Evolutionary conservation across 176 grass and related monocot species (phyloP).

Genomic region (Oryza coarctata): DNA sequence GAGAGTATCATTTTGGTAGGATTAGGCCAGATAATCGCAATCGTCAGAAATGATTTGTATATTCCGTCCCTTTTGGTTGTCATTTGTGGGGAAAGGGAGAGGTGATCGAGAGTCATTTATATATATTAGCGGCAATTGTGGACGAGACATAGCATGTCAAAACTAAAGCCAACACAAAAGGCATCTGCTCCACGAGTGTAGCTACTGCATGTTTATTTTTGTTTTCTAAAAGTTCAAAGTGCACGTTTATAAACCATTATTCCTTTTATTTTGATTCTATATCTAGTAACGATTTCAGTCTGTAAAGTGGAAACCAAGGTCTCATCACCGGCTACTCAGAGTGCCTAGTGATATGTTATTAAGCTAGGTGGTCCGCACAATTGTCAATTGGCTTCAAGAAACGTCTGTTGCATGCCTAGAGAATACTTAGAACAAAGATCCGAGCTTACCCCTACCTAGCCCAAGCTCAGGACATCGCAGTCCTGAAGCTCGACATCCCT

Average conservation of each 20-base stretch:
- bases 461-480: no score
- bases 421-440: no score
- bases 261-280: background rate
- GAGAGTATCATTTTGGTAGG: background rate
- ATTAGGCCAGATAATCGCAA: background rate
- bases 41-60: background rate
- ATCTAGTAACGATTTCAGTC: no score
- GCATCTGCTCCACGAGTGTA: background rate
- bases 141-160: background rate
- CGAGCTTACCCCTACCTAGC: no score
- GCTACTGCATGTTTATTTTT: background rate
- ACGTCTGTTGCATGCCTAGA: no score
- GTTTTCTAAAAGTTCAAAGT: background rate
- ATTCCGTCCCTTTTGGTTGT: background rate
- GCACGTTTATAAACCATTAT: background rate
- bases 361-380: no score
- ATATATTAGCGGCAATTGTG: background rate
- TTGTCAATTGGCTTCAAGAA: no score
- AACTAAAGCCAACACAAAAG: background rate
- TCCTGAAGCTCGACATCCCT: no score
- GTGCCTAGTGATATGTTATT: no score
- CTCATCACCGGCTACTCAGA: no score
- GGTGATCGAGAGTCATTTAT: background rate
- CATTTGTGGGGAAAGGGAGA: background rate
- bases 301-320: no score